Conservation (phyloP, 2,329 filamentous ascomycete species). For the Xylaria sp. region DNA sequence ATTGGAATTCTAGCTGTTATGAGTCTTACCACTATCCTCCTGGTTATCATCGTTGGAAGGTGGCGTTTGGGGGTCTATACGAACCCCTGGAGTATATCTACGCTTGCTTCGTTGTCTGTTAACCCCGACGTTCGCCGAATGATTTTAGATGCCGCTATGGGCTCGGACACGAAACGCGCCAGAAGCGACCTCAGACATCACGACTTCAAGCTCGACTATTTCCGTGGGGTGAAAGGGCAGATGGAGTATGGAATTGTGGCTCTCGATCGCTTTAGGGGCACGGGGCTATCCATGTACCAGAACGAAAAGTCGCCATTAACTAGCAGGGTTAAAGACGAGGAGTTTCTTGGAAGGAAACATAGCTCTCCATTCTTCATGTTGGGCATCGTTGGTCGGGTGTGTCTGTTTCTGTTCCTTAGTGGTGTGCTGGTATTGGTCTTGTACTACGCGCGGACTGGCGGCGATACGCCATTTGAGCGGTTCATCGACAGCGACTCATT, state of each 20-base stretch:
- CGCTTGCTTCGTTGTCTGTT: constrained; percentile 32
- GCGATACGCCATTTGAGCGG: constrained; percentile 45
- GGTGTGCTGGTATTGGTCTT: constrained; percentile 43
- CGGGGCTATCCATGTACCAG: not conserved
- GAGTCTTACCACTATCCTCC: constrained; percentile 30
- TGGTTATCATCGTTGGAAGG: constrained; percentile 34
- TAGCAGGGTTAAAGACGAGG: not conserved
- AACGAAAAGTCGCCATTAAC: not conserved
- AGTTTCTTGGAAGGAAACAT: not conserved
- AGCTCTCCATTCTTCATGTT: constrained; percentile 16
- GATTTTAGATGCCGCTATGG: not conserved
- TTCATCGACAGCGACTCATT: constrained; percentile 50
- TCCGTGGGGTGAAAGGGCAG: not conserved
- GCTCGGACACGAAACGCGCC: not conserved
- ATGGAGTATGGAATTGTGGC: constrained; percentile 18
- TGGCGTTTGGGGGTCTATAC: constrained; percentile 43
- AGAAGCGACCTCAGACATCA: not conserved
- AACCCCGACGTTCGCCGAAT: constrained; percentile 31
- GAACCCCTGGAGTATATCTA: constrained; percentile 46
- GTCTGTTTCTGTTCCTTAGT: constrained; percentile 29
- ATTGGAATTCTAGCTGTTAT: constrained; percentile 40
- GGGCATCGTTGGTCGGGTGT: constrained; percentile 15
- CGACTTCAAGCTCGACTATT: constrained; percentile 18
- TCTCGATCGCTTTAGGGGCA: not conserved
- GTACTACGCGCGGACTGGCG: constrained; percentile 46